A percentile compares a stretch with the other conserved stretches of the same genome.
These are phyloP conservation scores for Kuraishia hungarica DNA, from an alignment of 805 yeast species.

Conservation along the genomic window DNA sequence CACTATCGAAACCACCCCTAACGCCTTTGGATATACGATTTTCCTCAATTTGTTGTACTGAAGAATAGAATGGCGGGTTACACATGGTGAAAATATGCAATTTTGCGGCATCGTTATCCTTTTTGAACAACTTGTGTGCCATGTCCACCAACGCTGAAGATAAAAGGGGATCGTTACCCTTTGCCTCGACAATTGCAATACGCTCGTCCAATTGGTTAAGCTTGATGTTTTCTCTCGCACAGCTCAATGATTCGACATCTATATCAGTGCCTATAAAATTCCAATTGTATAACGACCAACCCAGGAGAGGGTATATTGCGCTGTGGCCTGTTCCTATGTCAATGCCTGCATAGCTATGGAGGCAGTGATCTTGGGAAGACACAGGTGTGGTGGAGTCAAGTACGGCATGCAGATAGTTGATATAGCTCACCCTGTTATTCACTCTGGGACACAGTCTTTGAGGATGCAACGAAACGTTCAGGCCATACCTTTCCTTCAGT, in stretches of 20 bases:
- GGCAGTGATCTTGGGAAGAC: not conserved
- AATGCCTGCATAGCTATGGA: constrained; percentile 15
- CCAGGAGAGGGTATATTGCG: constrained; percentile 38
- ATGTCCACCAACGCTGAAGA: not conserved
- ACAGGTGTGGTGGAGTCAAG: constrained; percentile 1
- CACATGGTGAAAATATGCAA: constrained; percentile 28
- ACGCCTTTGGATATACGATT: constrained; percentile 15
- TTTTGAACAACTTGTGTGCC: constrained; percentile 9
- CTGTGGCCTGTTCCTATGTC: constrained; percentile 44
- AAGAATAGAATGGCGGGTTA: constrained; percentile 44
- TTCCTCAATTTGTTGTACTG: constrained; percentile 22
- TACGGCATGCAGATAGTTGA: constrained; percentile 12
- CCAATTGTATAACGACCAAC: constrained; percentile 15
- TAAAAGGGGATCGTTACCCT: constrained; percentile 2
- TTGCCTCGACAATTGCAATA: constrained; percentile 10
- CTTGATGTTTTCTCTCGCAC: constrained; percentile 19
- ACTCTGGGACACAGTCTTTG: constrained; percentile 23
- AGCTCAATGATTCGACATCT: constrained; percentile 21
- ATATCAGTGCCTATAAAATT: constrained; percentile 34
- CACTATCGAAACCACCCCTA: constrained; percentile 3
- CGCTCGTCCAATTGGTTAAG: constrained; percentile 16
- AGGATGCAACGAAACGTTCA: constrained; percentile 9
- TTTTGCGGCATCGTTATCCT: not conserved
- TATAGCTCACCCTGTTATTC: constrained; percentile 20
- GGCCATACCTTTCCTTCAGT: constrained; percentile 9